Evolutionary conservation across 768 basidiomycete species (phyloP).

Genomic region (Leccinellum albellum): DNA sequence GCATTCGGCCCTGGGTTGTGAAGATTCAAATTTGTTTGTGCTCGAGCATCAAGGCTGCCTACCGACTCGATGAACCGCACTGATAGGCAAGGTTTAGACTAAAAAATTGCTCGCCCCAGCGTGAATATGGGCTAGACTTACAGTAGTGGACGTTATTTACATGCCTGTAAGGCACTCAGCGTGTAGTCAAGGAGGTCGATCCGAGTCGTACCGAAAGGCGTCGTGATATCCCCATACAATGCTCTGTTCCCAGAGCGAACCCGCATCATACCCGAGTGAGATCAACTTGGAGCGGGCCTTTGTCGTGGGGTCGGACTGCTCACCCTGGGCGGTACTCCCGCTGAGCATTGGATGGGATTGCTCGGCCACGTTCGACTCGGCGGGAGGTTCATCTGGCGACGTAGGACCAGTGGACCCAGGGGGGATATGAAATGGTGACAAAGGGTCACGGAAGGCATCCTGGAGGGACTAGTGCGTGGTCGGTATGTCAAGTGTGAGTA

Average conservation of each 20-base stretch:
- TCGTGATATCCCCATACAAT: constrained; percentile 83
- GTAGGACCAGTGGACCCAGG: constrained; percentile 58
- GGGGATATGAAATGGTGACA: constrained; percentile 61
- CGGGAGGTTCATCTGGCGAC: constrained; percentile 46
- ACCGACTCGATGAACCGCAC: constrained; percentile 73
- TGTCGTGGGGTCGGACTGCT: constrained; percentile 14
- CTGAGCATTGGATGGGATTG: constrained; percentile 5
- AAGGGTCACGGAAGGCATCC: constrained; percentile 58
- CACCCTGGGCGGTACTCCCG: not conserved
- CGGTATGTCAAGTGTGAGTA: not conserved
- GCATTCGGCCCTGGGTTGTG: constrained; percentile 55
- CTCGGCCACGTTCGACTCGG: not conserved
- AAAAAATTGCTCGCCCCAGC: not conserved
- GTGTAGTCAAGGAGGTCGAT: not conserved
- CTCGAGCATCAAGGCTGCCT: constrained; percentile 14
- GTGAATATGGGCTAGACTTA: constrained; percentile 26
- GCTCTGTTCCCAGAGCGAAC: constrained; percentile 72
- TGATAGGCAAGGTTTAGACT: constrained; percentile 21
- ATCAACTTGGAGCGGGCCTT: constrained; percentile 43
- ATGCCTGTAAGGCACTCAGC: constrained; percentile 43
- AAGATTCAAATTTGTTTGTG: not conserved
- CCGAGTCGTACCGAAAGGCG: constrained; percentile 67
- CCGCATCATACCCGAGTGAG: constrained; percentile 52
- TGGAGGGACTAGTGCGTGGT: constrained; percentile 46
- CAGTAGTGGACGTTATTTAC: constrained; percentile 77